These are phyloP conservation scores for Hypoxylon sp. DNA, from an alignment of 2,329 filamentous ascomycete species.

Conservation along the genomic window DNA sequence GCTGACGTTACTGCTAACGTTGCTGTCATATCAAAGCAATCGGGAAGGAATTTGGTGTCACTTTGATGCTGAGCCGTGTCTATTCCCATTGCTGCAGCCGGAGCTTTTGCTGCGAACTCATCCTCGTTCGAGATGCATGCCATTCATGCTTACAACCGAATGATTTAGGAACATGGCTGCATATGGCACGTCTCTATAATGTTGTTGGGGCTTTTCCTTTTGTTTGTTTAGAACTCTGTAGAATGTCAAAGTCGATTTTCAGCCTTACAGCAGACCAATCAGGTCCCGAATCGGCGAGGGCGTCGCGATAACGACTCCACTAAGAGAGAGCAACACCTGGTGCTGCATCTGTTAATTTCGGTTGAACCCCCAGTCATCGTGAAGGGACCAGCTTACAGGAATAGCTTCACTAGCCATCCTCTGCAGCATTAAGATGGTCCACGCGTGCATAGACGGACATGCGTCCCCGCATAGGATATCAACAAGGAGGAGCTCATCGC, in stretches of 20 bases:
- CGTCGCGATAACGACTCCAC: constrained; percentile 18
- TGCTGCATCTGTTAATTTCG: constrained; percentile 1
- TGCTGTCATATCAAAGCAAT: constrained; percentile 20
- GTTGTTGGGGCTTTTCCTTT: background rate
- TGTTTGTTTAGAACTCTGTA: constrained; percentile 31
- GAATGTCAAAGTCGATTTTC: constrained; percentile 28
- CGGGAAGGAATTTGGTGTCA: constrained; percentile 21
- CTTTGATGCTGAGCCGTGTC: constrained; percentile 11
- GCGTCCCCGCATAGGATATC: constrained; percentile 20
- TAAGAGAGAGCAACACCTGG: constrained; percentile 2
- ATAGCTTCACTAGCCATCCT: constrained; percentile 12
- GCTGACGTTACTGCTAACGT: constrained; percentile 3
- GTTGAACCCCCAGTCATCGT: constrained; percentile 4
- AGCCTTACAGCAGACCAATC: constrained; percentile 33
- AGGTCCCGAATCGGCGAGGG: background rate
- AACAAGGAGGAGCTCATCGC: constrained; percentile 5
- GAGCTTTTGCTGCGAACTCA: constrained; percentile 41
- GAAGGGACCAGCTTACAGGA: background rate
- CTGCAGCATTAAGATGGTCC: background rate
- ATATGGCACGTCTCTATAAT: constrained; percentile 2
- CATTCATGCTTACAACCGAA: constrained; percentile 1
- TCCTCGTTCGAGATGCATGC: background rate
- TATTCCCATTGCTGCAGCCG: constrained; percentile 22
- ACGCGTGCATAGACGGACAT: constrained; percentile 21
- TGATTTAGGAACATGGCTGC: background rate